Conservation (phyloP, 208 protist genomes). For the Balamuthia mandrillaris region DNA sequence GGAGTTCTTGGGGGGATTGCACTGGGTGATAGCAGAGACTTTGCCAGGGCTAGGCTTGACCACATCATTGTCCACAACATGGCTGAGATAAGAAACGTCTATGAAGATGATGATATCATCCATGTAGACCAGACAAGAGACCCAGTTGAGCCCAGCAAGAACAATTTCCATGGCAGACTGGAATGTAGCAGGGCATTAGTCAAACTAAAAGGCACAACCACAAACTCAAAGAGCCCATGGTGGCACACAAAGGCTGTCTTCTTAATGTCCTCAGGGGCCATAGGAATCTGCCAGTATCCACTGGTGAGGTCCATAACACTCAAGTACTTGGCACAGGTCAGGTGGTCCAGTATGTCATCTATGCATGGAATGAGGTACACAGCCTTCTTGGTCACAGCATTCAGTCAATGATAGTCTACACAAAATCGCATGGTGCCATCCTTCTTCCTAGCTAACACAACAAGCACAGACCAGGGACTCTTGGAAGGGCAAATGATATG, state of each 20-base stretch:
- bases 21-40: too few species aligned
- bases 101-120: slow-evolving; percentile 21
- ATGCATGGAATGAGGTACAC: slow-evolving; percentile 12
- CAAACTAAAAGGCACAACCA: slow-evolving; percentile 21
- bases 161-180: slow-evolving; percentile 21
- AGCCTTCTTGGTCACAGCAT: slow-evolving; percentile 31
- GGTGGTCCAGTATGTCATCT: background rate
- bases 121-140: slow-evolving; percentile 9
- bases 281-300: slow-evolving; percentile 26
- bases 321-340: background rate
- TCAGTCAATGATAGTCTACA: slow-evolving; percentile 33
- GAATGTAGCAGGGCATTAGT: slow-evolving; percentile 40
- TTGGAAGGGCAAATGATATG: background rate
- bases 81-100: too few species aligned
- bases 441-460: background rate
- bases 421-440: background rate
- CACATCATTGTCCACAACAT: too few species aligned
- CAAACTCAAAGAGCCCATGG: slow-evolving; percentile 32
- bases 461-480: background rate
- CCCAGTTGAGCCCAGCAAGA: background rate
- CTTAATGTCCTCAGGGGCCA: background rate
- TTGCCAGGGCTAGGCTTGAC: too few species aligned
- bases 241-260: background rate
- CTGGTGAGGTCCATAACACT: background rate
- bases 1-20: too few species aligned